Base-by-base conservation (phyloP, 768 basidiomycete genomes). In the Cystofilobasidium capitatum region DNA sequence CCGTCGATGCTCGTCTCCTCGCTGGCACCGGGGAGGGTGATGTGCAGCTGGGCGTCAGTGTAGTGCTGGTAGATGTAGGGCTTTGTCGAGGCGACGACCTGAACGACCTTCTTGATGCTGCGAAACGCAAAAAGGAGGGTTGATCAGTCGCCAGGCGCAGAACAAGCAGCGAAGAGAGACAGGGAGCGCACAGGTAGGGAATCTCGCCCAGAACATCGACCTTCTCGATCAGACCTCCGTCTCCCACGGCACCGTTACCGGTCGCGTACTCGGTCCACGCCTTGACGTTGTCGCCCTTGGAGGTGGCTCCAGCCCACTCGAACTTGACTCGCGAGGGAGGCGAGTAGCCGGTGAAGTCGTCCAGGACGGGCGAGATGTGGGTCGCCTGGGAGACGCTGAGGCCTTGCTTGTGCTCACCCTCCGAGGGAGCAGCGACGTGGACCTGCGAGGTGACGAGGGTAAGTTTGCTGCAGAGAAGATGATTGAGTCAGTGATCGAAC, bases 131-230 rank as follows among this genome's bases (percentile, higher is more conserved):
- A 31, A 45, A 33, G 3, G 24, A 29, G 35, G 13, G 39, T 5
- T 17, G 44, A 44, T 3, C 40, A 29, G 39, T 24, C 24, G 45
- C 5, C n/a, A 24, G 14, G n/a, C 36, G 17, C 16, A 39, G 36
- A 16, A 17, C n/a, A 31, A 51, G 31, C 8, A 10, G 45, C n/a
- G 1, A 51, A 49, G 37, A 24, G 29, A 40, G 44, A 49, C 20
- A 20, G n/a, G 0, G 16, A 26, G 63, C 66, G 20, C 29, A 68
- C 64, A 94, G 85, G 69, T 87, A 86, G 14, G 96, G 96, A 71
- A 96, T 89, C 80, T 99, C 93, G 7, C 88, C 92, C 12, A 99
- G 82, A 3, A 98, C 85, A 73, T 99, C 92, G 33, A 98, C 89
- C 78, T 94, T 92, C 77, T 91, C 89, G 60, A 93, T 82, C 71